A percentile compares a stretch with the other conserved stretches of the same genome.
Conservation (phyloP, 202 grass and related monocot genomes). For the Musa balbisiana region DNA sequence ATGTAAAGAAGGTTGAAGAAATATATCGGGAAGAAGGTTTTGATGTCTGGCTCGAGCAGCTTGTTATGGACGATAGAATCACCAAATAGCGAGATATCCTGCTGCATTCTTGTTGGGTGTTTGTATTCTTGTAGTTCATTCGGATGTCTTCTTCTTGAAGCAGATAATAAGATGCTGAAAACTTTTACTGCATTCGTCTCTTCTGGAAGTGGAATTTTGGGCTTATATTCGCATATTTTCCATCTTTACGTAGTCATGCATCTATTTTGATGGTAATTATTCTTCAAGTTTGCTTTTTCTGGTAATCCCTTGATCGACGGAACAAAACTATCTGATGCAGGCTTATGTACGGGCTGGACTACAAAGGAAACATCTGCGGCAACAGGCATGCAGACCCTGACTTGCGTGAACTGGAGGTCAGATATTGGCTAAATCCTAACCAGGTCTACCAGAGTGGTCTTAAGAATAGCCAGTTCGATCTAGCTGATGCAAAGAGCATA, state of each 20-base stretch:
- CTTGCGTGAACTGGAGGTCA: conserved; percentile 72
- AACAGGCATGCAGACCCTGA: conserved; percentile 59
- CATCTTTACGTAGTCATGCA: too few relatives aligned
- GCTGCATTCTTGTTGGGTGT: not conserved
- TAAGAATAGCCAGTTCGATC: conserved; percentile 56
- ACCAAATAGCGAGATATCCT: not conserved
- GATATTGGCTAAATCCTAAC: conserved; percentile 88
- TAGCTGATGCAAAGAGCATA: conserved; percentile 73
- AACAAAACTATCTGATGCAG: conserved; percentile 20
- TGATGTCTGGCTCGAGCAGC: not conserved
- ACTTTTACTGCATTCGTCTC: not conserved
- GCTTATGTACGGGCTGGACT: conserved; percentile 83
- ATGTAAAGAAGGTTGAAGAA: not conserved
- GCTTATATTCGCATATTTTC: too few relatives aligned
- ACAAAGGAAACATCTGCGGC: conserved; percentile 85
- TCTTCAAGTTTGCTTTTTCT: too few relatives aligned
- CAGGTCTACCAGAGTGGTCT: conserved; percentile 91
- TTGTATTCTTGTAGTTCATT: not conserved
- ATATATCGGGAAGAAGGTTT: too few relatives aligned
- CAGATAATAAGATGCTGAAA: not conserved
- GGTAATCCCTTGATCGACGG: too few relatives aligned
- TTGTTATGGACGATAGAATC: not conserved
- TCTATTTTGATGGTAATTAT: too few relatives aligned
- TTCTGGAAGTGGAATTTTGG: not conserved
- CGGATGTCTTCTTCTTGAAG: not conserved